Evolutionary conservation across 2,329 filamentous ascomycete genomes (phyloP), one percentile per base, ranked within the genome.

Genomic region (Didymella glomerata): DNA sequence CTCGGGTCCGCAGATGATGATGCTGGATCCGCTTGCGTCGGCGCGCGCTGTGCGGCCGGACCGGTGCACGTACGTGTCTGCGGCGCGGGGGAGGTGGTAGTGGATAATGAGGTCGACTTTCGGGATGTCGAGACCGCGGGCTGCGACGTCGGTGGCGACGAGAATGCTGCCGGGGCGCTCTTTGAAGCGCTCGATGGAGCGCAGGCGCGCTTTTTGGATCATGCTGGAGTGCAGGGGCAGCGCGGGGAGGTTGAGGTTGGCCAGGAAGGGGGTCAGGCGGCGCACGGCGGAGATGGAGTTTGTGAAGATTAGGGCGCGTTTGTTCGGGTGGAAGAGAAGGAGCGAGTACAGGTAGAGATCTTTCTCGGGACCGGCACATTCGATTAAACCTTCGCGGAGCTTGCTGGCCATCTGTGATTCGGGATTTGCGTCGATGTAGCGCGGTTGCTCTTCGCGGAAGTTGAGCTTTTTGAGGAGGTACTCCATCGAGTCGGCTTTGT

Each of bases 261-360:
- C 88, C 1, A 99, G 85, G 72, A 97, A 86, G 0, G 94, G 92
- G 0, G 90, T 88, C 13, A 99, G 82, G 36, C 95, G 91, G 44
- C 93, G 90, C 50, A 97, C 94, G 2, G 94, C 90, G 51, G 91
- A 91, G 76, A 99, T 97, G 44, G 93, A 97, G 80, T 99, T 99
- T 27, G 93, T 93, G 76, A 99, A 99, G 47, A 99, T 88, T 2
- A 99, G 83, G 0, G 92, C 93, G 30, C 93, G 90, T 36, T 89
- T 86, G 47, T 89, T 89, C 1, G 91, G 88, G 73, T 97, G 90
- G 56, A 96, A 87, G 2, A 97, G 84, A 0, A 98, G 84, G 9
- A 97, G 83, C 0, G 93, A 86, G 78, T 99, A 99, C 40, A 98
- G 88, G 66, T 94, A 98, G 10, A 99, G 86, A 76, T 99, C 95